Evolutionary conservation across 257 asterid genomes (phyloP).

Genomic region (Henckelia pumila): DNA sequence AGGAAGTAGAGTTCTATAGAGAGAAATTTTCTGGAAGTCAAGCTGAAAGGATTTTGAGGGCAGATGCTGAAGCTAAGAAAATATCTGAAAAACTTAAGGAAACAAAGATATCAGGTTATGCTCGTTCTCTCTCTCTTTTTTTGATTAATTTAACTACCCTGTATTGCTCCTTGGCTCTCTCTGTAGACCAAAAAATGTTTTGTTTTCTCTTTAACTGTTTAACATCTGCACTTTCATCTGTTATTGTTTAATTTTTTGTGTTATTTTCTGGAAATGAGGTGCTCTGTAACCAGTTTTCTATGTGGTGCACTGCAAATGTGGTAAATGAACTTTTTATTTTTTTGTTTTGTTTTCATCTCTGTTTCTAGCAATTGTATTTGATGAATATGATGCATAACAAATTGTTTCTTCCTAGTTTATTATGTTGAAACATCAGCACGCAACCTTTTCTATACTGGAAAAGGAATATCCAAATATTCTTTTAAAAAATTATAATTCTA

Average conservation of each 20-base stretch:
- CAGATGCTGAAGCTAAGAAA: slow-evolving; percentile 59
- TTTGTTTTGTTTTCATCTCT: neutral
- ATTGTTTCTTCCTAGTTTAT: neutral
- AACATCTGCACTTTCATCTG: neutral
- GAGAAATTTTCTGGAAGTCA: slow-evolving; percentile 89
- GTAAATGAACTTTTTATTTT: too few relatives aligned
- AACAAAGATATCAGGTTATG: slow-evolving; percentile 66
- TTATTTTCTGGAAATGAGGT: neutral
- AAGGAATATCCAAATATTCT: neutral
- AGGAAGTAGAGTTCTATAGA: slow-evolving; percentile 59
- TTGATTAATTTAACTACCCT: neutral
- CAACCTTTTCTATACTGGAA: neutral
- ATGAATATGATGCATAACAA: neutral
- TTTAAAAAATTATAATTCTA: neutral
- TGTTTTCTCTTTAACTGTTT: neutral
- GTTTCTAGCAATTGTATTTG: too few relatives aligned
- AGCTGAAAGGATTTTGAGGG: slow-evolving; percentile 72
- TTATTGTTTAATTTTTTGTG: neutral
- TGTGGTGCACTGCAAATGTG: neutral
- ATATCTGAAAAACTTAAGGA: slow-evolving; percentile 58
- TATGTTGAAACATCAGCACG: neutral
- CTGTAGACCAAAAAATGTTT: neutral
- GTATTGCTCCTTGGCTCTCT: neutral
- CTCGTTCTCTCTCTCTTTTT: neutral
- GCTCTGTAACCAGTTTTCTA: neutral